These are phyloP conservation scores for Withania somnifera DNA, from an alignment of 305 asterid genomes.

Conservation along the genomic window DNA sequence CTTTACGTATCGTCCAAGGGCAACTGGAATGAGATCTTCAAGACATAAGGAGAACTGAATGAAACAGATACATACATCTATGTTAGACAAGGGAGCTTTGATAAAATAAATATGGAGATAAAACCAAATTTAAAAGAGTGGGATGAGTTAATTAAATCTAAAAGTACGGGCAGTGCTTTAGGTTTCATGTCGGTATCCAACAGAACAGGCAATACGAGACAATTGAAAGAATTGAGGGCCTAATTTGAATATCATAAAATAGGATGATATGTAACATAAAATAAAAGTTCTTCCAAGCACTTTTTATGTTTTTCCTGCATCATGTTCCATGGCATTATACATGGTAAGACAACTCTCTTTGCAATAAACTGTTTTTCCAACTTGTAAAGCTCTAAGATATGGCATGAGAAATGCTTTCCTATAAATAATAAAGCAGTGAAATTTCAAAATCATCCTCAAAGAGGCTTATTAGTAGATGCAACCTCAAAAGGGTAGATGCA, in stretches of 20 bases:
- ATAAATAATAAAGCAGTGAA: not conserved
- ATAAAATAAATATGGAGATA: not conserved
- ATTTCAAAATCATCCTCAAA: not conserved
- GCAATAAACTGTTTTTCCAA: not conserved
- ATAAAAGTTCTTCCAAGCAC: not conserved
- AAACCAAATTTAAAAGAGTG: not conserved
- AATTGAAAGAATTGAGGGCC: not conserved
- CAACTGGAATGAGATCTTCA: slow-evolving; percentile 91
- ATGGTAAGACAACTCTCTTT: not conserved
- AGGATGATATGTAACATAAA: not conserved
- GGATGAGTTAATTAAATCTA: not conserved
- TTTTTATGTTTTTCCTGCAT: not conserved
- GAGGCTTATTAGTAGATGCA: not conserved
- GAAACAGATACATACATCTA: not conserved
- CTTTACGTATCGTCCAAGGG: slow-evolving; percentile 80
- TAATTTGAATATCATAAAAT: not conserved
- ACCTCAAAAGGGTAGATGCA: not conserved
- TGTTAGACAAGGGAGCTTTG: not conserved
- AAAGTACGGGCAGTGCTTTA: not conserved
- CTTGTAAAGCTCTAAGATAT: not conserved
- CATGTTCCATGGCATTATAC: not conserved
- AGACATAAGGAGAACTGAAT: slow-evolving; percentile 93
- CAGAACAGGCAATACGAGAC: not conserved
- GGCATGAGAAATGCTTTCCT: not conserved
- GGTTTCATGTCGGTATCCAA: not conserved